Evolutionary conservation across 2,329 filamentous ascomycete species (phyloP).

Genomic region (Lecanoromycetidae sp.): DNA sequence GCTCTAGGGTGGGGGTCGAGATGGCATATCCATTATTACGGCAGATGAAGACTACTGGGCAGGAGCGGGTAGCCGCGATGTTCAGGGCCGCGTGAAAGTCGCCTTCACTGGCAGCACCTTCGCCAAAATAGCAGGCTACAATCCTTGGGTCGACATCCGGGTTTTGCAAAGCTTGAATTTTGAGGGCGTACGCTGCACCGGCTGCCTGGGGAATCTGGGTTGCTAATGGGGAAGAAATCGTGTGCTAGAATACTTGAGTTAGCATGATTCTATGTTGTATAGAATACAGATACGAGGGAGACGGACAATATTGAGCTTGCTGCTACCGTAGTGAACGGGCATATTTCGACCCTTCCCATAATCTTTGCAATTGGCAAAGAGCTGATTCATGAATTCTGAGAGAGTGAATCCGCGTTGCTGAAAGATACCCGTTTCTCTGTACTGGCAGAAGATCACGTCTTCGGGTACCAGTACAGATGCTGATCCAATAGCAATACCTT

Average conservation of each 20-base stretch:
- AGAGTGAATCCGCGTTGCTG: constrained; percentile 77
- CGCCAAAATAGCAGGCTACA: constrained; percentile 77
- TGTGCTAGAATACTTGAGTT: constrained; percentile 47
- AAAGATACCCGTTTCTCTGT: constrained; percentile 86
- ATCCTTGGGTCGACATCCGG: constrained; percentile 56
- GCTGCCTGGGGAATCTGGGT: constrained; percentile 84
- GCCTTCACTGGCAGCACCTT: constrained; percentile 79
- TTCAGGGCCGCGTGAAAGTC: constrained; percentile 88
- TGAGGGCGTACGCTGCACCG: constrained; percentile 77
- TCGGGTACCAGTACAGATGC: constrained; percentile 70
- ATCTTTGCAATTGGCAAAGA: constrained; percentile 81
- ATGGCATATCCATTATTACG: constrained; percentile 91
- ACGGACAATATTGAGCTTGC: constrained; percentile 68
- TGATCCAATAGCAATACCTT: constrained; percentile 83
- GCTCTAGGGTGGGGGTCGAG: constrained; percentile 75
- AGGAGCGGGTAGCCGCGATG: constrained; percentile 78
- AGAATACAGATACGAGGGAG: too few species aligned
- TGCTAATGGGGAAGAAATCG: constrained; percentile 72
- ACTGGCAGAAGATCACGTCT: constrained; percentile 89
- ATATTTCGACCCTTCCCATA: constrained; percentile 77
- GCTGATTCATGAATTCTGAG: constrained; percentile 85
- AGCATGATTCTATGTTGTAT: not conserved
- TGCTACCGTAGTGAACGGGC: constrained; percentile 91
- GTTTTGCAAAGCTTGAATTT: constrained; percentile 63
- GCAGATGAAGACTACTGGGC: constrained; percentile 80